phyloP scores from a whole-genome alignment of 2,329 filamentous ascomycete genomes.

The Trichoderma koningii region DNA sequence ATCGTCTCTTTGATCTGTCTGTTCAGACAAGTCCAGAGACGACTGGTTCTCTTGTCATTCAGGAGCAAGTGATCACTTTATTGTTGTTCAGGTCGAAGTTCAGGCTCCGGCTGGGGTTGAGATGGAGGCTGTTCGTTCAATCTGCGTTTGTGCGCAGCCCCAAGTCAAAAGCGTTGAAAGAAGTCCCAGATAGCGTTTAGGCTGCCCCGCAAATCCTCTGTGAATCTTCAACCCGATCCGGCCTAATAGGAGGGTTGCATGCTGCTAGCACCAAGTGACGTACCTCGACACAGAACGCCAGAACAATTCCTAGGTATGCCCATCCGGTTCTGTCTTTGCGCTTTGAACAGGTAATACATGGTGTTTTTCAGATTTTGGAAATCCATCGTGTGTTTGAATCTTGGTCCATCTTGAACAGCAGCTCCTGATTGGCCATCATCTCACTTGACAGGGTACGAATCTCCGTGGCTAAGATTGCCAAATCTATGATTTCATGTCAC shows the following conservation, averaged over 20 bases:
- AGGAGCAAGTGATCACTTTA: background rate
- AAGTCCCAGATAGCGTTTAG: slow-evolving; percentile 1
- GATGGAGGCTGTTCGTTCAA: background rate
- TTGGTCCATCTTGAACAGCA: no score
- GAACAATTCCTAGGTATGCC: no score
- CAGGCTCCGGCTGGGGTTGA: background rate
- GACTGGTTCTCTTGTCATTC: background rate
- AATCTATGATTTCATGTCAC: background rate
- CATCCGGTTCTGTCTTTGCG: no score
- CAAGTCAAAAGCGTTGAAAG: background rate
- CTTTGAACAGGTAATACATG: no score
- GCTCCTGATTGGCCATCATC: no score
- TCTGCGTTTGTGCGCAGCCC: background rate
- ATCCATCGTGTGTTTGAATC: no score
- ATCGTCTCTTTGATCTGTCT: background rate
- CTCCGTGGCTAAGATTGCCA: background rate
- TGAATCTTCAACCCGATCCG: slow-evolving; percentile 12
- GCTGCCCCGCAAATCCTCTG: slow-evolving; percentile 10
- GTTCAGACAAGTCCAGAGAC: background rate
- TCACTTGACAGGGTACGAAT: no score
- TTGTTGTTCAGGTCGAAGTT: no score
- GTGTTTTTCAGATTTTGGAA: no score
- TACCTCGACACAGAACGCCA: no score
- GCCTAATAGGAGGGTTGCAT: background rate
- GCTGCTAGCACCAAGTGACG: background rate